Percentiles rank a stretch among this genome's conserved stretches.
Evolutionary conservation across 352 stramenopile genomes (phyloP).

Genomic region (Phytophthora kernoviae): DNA sequence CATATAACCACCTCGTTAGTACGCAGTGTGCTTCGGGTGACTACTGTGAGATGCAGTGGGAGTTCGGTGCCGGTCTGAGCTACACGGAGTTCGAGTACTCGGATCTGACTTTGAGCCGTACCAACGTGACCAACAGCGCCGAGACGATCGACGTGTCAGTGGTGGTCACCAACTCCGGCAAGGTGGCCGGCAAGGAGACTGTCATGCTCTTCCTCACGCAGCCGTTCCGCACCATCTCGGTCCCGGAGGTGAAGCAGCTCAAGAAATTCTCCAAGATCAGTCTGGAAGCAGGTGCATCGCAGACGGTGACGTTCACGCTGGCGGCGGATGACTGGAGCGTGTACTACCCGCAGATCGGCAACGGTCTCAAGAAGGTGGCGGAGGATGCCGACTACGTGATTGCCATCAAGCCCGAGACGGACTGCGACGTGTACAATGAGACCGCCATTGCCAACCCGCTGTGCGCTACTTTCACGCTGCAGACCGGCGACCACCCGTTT

Average conservation of each 20-base stretch:
- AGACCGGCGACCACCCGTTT: constrained; percentile 32
- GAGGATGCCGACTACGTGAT: constrained; percentile 72
- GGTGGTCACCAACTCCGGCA: constrained; percentile 71
- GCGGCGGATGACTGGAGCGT: constrained; percentile 60
- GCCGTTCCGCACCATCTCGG: constrained; percentile 54
- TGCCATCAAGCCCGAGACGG: constrained; percentile 64
- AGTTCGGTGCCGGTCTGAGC: constrained; percentile 64
- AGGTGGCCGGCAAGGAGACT: constrained; percentile 59
- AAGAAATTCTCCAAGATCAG: constrained; percentile 81
- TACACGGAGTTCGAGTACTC: constrained; percentile 73
- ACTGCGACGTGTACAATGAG: constrained; percentile 72
- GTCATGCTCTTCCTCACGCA: constrained; percentile 81
- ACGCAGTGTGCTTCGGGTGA: constrained; percentile 43
- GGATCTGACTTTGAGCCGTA: constrained; percentile 39
- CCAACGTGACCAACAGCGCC: constrained; percentile 29
- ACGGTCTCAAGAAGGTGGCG: constrained; percentile 54
- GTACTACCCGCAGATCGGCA: constrained; percentile 59
- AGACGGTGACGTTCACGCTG: constrained; percentile 44
- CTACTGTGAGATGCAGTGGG: constrained; percentile 63
- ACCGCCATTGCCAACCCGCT: constrained; percentile 31
- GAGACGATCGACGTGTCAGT: constrained; percentile 54
- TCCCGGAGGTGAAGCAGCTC: constrained; percentile 81
- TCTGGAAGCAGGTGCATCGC: constrained; percentile 42
- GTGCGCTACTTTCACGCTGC: constrained; percentile 30
- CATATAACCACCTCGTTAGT: constrained; percentile 73